Percentiles rank a stretch among this genome's conserved stretches.
These are phyloP conservation scores for Earliella scabrosa DNA, from an alignment of 1,284 basidiomycete genomes.

Conservation along the genomic window DNA sequence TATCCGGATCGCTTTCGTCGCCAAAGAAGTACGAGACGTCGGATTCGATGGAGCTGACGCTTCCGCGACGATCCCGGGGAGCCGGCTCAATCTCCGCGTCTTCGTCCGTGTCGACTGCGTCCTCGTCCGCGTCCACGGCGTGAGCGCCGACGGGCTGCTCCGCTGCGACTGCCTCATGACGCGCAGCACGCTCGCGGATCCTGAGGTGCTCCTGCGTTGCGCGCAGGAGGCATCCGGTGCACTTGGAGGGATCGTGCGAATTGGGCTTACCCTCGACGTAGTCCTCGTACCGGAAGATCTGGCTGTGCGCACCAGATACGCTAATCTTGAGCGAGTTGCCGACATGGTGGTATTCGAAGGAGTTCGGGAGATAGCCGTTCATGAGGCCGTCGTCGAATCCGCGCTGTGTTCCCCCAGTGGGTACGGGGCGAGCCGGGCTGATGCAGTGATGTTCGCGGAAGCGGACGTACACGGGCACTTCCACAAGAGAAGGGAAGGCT, in stretches of 20 bases:
- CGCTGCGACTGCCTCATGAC: background rate
- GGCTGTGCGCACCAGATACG: conserved; percentile 5
- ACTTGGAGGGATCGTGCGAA: conserved; percentile 48
- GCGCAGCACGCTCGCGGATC: conserved; percentile 14
- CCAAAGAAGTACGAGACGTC: conserved; percentile 11
- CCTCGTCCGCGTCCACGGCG: conserved; percentile 1
- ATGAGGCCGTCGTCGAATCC: conserved; percentile 49
- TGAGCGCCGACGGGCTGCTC: background rate
- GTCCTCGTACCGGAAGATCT: conserved; percentile 37
- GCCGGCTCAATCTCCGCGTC: conserved; percentile 12
- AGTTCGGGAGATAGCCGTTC: conserved; percentile 58
- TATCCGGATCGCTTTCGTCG: conserved; percentile 13
- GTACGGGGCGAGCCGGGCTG: conserved; percentile 40
- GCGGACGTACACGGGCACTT: conserved; percentile 54
- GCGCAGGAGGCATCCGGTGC: conserved; percentile 32
- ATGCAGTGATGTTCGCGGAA: conserved; percentile 60
- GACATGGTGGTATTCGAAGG: conserved; percentile 30
- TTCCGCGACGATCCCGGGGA: conserved; percentile 7
- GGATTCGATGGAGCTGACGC: conserved; percentile 21
- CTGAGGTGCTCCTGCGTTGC: conserved; percentile 31
- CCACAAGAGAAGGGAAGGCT: conserved; percentile 16
- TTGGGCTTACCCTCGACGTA: conserved; percentile 39
- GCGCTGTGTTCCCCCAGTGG: conserved; percentile 30
- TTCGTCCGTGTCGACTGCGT: conserved; percentile 23
- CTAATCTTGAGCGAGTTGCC: conserved; percentile 22